phyloP scores from a whole-genome alignment of 2,329 filamentous ascomycete species.

The Sphaerulina musiva region DNA sequence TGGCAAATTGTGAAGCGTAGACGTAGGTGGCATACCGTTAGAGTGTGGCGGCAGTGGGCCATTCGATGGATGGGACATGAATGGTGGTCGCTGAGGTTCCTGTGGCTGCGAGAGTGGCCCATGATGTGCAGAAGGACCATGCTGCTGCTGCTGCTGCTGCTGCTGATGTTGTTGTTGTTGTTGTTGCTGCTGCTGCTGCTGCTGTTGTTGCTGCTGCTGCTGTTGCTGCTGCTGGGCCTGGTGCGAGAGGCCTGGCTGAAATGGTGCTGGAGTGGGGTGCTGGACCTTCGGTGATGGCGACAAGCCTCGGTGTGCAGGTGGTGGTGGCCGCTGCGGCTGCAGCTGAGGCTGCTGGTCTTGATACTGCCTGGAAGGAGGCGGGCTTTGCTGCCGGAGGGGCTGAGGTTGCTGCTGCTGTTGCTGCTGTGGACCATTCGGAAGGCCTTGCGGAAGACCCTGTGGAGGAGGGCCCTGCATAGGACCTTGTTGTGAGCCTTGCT shows the following conservation, averaged over 20 bases:
- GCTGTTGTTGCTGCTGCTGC: slow-evolving; percentile 27
- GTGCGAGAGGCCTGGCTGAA: slow-evolving; percentile 37
- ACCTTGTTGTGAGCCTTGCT: not conserved
- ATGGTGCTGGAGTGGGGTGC: slow-evolving; percentile 48
- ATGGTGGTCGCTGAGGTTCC: slow-evolving; percentile 22
- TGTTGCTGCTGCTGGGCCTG: slow-evolving; percentile 40
- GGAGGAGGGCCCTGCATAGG: slow-evolving; percentile 21
- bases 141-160: too few species aligned
- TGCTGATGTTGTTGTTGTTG: too few species aligned
- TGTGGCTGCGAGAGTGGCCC: slow-evolving; percentile 18
- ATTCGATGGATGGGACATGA: slow-evolving; percentile 23
- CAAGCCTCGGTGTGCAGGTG: slow-evolving; percentile 49
- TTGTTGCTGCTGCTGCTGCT: too few species aligned
- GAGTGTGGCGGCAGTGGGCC: slow-evolving; percentile 19
- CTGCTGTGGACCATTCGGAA: not conserved
- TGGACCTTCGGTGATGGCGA: slow-evolving; percentile 56
- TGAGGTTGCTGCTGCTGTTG: slow-evolving; percentile 12
- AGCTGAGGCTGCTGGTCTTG: slow-evolving; percentile 30
- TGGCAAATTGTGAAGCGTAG: slow-evolving; percentile 50
- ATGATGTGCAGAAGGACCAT: slow-evolving; percentile 45
- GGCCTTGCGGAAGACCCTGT: slow-evolving; percentile 38
- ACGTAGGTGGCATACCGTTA: slow-evolving; percentile 40
- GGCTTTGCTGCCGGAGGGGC: slow-evolving; percentile 39
- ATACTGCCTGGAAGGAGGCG: slow-evolving; percentile 51
- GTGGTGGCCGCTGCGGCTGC: slow-evolving; percentile 33